A percentile compares a stretch with the other conserved stretches of the same genome.
These are phyloP conservation scores for Aspergillus heteromorphus DNA, from an alignment of 495 filamentous ascomycete species.

Conservation along the genomic window DNA sequence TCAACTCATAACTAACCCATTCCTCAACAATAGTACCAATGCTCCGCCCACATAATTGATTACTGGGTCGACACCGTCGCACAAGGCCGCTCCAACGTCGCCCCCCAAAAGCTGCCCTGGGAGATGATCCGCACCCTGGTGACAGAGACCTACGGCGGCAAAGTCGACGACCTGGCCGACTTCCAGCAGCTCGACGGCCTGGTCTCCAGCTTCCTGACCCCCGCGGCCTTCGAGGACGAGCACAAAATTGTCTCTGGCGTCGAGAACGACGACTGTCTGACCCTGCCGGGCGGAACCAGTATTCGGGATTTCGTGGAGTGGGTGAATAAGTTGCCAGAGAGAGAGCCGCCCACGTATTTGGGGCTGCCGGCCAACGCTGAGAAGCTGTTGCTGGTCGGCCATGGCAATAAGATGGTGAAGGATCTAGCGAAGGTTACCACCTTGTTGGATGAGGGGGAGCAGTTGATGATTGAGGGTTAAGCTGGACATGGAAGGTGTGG, in stretches of 20 bases:
- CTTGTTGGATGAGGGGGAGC: constrained; percentile 90
- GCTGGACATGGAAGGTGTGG: too few relatives aligned
- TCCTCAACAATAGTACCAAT: constrained; percentile 74
- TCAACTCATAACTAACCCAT: constrained; percentile 22
- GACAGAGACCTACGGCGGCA: constrained; percentile 93
- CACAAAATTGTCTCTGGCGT: constrained; percentile 76
- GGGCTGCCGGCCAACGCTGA: constrained; percentile 94
- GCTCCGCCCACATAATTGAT: constrained; percentile 92
- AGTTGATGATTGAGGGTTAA: constrained; percentile 68
- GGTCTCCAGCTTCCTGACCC: constrained; percentile 72
- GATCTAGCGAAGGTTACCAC: constrained; percentile 79
- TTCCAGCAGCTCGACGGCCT: constrained; percentile 65
- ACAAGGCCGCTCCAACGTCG: constrained; percentile 80
- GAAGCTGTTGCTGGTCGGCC: constrained; percentile 86
- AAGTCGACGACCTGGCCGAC: constrained; percentile 91
- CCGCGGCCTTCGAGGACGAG: constrained; percentile 82
- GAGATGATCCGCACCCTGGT: constrained; percentile 91
- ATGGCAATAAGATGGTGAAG: constrained; percentile 77
- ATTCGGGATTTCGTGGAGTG: constrained; percentile 85
- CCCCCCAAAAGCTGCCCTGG: constrained; percentile 92
- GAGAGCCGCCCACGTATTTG: constrained; percentile 95
- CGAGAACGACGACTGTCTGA: constrained; percentile 57
- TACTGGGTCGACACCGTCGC: constrained; percentile 84
- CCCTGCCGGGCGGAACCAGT: constrained; percentile 70
- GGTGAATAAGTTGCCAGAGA: constrained; percentile 88